These are phyloP conservation scores for Cytospora mali DNA, from an alignment of 2,329 filamentous ascomycete genomes.

Conservation along the genomic window DNA sequence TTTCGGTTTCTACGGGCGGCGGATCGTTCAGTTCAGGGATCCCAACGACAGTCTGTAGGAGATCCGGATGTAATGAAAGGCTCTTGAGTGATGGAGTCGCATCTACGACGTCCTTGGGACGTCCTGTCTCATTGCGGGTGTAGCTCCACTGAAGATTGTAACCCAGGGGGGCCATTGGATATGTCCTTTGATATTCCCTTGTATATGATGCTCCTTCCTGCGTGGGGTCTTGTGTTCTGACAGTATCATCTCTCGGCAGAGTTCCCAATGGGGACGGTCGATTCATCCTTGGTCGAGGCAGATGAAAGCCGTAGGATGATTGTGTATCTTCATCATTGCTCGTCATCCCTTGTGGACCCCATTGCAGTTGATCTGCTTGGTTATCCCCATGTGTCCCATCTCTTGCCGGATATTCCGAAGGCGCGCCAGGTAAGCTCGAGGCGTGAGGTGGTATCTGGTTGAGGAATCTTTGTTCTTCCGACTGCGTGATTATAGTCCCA, in stretches of 20 bases:
- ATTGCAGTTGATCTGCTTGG: neutral
- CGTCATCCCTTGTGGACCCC: too few relatives aligned
- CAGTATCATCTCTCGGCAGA: neutral
- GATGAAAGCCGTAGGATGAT: too few relatives aligned
- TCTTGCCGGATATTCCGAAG: neutral
- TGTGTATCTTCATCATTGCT: neutral
- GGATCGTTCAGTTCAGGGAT: neutral
- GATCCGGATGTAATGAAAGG: neutral
- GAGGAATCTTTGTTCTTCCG: too few relatives aligned
- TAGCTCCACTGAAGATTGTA: too few relatives aligned
- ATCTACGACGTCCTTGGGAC: neutral
- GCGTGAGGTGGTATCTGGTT: neutral
- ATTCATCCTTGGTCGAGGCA: neutral
- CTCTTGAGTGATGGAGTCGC: too few relatives aligned
- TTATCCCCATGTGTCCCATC: neutral
- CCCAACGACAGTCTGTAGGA: neutral
- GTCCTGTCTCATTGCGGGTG: too few relatives aligned
- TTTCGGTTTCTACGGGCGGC: neutral
- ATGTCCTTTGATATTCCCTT: too few relatives aligned
- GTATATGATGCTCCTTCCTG: neutral
- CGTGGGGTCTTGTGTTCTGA: neutral
- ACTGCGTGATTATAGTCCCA: too few relatives aligned
- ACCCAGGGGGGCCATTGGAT: too few relatives aligned
- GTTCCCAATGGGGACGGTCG: neutral
- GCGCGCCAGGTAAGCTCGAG: neutral